phyloP scores from a whole-genome alignment of 2,329 filamentous ascomycete genomes.

The Xylariomycetidae sp. region DNA sequence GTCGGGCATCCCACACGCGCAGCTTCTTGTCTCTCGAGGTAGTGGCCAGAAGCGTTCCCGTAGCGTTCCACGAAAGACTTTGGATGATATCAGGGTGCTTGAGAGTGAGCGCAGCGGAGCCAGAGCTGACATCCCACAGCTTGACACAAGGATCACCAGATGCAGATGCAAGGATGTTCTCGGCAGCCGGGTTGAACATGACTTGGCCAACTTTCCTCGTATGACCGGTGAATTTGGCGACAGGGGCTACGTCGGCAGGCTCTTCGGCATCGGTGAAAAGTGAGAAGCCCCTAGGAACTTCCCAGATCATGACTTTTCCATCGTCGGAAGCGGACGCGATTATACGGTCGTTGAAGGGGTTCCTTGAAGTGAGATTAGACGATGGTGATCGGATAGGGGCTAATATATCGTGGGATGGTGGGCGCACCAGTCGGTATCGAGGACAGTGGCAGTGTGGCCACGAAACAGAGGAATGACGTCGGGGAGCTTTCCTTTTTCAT shows the following conservation, averaged over 20 bases:
- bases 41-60: constrained; percentile 79
- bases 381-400: constrained; percentile 5
- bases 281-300: constrained; percentile 84
- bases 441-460: constrained; percentile 89
- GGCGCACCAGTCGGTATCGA: constrained; percentile 91
- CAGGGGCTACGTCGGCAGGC: constrained; percentile 72
- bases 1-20: constrained; percentile 93
- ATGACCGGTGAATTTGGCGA: constrained; percentile 80
- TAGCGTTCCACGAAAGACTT: constrained; percentile 91
- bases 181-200: constrained; percentile 92
- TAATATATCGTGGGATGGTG: constrained; percentile 14
- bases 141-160: constrained; percentile 95
- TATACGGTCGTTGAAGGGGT: constrained; percentile 90
- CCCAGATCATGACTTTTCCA: constrained; percentile 95
- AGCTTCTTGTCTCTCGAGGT: constrained; percentile 98
- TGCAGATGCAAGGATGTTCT: constrained; percentile 90
- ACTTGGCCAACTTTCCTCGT: constrained; percentile 96
- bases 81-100: constrained; percentile 91
- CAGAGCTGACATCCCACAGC: constrained; percentile 87
- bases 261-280: constrained; percentile 83
- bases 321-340: constrained; percentile 95
- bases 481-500: constrained; percentile 84
- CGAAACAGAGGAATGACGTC: constrained; percentile 93
- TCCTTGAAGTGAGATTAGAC: constrained; percentile 52
- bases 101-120: constrained; percentile 68